These are phyloP conservation scores for Clonostachys rhizophaga DNA, from an alignment of 2,329 filamentous ascomycete species.

Conservation along the genomic window DNA sequence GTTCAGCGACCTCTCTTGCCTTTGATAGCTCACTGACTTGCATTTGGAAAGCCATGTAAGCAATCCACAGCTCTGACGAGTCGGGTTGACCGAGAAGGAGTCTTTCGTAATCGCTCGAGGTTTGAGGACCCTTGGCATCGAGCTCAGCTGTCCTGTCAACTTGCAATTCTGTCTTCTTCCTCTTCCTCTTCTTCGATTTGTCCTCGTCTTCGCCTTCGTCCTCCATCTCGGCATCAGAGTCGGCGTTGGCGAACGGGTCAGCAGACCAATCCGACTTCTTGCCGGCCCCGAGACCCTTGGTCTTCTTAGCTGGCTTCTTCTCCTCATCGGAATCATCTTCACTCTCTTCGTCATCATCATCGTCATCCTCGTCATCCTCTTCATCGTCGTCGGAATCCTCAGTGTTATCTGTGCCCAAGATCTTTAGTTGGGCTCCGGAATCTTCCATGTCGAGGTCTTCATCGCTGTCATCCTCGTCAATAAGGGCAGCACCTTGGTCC, in stretches of 20 bases:
- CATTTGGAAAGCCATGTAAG: conserved; percentile 99
- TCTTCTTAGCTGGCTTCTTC: conserved; percentile 35
- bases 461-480: conserved; percentile 36
- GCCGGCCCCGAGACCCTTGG: conserved; percentile 59
- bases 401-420: conserved; percentile 41
- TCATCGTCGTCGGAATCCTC: conserved; percentile 31
- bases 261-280: conserved; percentile 91
- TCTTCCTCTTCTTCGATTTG: conserved; percentile 57
- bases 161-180: conserved; percentile 71
- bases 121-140: conserved; percentile 83
- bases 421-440: conserved; percentile 31
- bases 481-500: conserved; percentile 32
- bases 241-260: conserved; percentile 58
- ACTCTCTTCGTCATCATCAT: conserved; percentile 31
- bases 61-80: conserved; percentile 89
- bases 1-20: conserved; percentile 83
- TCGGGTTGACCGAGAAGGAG: conserved; percentile 88
- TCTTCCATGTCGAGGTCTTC: conserved; percentile 47
- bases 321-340: conserved; percentile 27
- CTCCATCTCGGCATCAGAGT: conserved; percentile 32
- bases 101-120: conserved; percentile 87
- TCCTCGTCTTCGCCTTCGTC: conserved; percentile 20
- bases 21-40: conserved; percentile 85
- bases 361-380: conserved; percentile 18
- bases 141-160: conserved; percentile 90